Conservation (phyloP, 176 grass and related monocot genomes). For the Cenchrus purpureus region DNA sequence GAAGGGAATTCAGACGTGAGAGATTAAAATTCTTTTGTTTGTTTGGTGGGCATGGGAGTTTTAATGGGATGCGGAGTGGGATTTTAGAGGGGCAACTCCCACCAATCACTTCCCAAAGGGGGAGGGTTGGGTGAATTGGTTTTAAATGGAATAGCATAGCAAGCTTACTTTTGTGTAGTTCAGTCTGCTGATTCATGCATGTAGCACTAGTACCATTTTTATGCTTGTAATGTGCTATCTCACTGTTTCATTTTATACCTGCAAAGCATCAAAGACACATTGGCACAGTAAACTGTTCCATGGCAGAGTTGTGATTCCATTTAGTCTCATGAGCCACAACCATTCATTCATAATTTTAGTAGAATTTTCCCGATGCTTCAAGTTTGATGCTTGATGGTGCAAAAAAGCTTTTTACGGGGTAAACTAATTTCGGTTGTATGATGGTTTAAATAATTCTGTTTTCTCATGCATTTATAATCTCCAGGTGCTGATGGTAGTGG, state of each 20-base stretch:
- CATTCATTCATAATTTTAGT: not conserved
- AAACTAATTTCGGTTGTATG: not conserved
- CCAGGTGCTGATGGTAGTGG: constrained; percentile 89
- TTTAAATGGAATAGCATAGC: not conserved
- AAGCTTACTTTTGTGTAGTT: not conserved
- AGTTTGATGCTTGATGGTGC: not conserved
- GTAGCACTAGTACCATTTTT: not conserved
- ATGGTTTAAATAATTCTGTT: constrained; percentile 22
- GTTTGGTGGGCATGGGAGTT: too few species aligned
- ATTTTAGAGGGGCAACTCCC: too few species aligned
- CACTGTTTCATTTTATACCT: constrained; percentile 11
- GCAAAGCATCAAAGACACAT: not conserved
- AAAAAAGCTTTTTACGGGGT: not conserved
- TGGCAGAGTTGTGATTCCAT: too few species aligned
- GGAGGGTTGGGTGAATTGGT: too few species aligned
- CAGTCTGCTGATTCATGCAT: not conserved
- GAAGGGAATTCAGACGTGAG: too few species aligned
- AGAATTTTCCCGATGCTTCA: not conserved
- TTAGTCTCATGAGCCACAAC: not conserved
- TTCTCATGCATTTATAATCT: constrained; percentile 30
- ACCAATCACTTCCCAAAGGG: too few species aligned
- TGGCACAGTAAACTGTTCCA: too few species aligned
- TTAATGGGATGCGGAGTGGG: too few species aligned
- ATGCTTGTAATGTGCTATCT: not conserved
- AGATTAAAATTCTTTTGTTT: too few species aligned